These are phyloP conservation scores for Trametes maxima DNA, from an alignment of 768 basidiomycete genomes.

Conservation along the genomic window DNA sequence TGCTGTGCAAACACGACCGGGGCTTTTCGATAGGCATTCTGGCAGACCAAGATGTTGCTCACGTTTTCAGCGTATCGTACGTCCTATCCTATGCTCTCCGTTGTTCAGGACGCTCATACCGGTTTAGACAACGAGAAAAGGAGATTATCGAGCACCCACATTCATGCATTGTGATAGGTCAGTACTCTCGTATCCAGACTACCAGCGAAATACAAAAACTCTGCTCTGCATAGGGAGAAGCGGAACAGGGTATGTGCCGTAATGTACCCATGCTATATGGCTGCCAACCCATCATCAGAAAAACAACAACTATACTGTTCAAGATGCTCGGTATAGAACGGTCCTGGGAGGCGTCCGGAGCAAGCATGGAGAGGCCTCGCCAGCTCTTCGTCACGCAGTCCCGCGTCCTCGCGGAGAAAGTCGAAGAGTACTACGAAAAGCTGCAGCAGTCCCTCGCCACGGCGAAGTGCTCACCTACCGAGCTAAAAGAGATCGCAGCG, in stretches of 20 bases:
- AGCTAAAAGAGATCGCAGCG: slow-evolving; percentile 35
- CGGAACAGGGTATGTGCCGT: slow-evolving; percentile 62
- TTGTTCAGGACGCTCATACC: neutral
- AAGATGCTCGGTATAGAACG: slow-evolving; percentile 72
- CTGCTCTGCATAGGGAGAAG: slow-evolving; percentile 46
- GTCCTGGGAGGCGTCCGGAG: slow-evolving; percentile 46
- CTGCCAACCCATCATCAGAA: slow-evolving; percentile 41
- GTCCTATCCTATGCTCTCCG: slow-evolving; percentile 1
- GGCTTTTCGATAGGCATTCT: slow-evolving; percentile 44
- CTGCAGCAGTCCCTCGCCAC: slow-evolving; percentile 41
- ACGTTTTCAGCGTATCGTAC: slow-evolving; percentile 35
- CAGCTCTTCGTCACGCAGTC: slow-evolving; percentile 79
- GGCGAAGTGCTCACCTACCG: slow-evolving; percentile 38
- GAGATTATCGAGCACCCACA: slow-evolving; percentile 59
- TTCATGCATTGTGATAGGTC: slow-evolving; percentile 57
- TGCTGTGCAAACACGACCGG: neutral
- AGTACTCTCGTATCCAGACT: neutral
- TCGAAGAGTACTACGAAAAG: slow-evolving; percentile 65
- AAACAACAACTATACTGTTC: slow-evolving; percentile 78
- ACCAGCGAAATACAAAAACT: neutral
- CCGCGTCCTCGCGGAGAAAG: slow-evolving; percentile 62
- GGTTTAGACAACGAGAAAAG: slow-evolving; percentile 46
- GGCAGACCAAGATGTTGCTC: slow-evolving; percentile 46
- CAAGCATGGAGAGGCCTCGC: slow-evolving; percentile 46
- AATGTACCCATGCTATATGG: too few species aligned